These are phyloP conservation scores for Kwoniella dejecticola DNA, from an alignment of 768 basidiomycete genomes.

Conservation along the genomic window DNA sequence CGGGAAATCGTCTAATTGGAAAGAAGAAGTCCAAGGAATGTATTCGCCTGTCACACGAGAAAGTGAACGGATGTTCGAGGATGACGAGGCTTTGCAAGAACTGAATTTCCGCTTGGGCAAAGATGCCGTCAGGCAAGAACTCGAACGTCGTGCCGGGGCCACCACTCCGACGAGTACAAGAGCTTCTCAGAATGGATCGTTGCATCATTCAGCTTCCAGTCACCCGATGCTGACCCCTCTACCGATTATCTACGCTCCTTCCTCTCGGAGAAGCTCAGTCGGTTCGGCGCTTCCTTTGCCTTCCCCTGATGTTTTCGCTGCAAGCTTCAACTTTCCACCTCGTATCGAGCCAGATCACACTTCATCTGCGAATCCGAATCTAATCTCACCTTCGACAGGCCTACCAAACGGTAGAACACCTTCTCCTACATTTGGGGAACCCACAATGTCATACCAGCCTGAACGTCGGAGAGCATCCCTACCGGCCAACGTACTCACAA, in stretches of 20 bases:
- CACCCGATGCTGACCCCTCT: slow-evolving; percentile 4
- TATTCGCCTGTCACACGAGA: slow-evolving; percentile 6
- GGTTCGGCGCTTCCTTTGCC: slow-evolving; percentile 11
- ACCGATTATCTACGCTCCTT: slow-evolving; percentile 19
- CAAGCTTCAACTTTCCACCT: slow-evolving; percentile 41
- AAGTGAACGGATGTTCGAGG: slow-evolving; percentile 25
- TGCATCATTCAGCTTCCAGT: slow-evolving; percentile 1
- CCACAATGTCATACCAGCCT: neutral
- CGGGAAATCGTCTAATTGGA: neutral
- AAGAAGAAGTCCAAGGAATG: slow-evolving; percentile 1
- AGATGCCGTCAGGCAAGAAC: slow-evolving; percentile 31
- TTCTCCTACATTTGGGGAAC: slow-evolving; percentile 1
- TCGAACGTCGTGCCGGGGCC: slow-evolving; percentile 26
- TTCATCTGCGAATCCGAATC: neutral
- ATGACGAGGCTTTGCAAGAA: slow-evolving; percentile 38
- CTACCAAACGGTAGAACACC: slow-evolving; percentile 1
- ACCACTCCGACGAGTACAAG: slow-evolving; percentile 6
- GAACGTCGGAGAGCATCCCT: slow-evolving; percentile 19
- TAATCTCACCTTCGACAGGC: neutral
- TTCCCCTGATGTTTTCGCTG: slow-evolving; percentile 33
- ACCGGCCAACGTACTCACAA: slow-evolving; percentile 3
- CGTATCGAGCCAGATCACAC: slow-evolving; percentile 18
- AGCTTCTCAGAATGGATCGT: slow-evolving; percentile 13
- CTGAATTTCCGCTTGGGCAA: slow-evolving; percentile 43
- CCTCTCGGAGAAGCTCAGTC: slow-evolving; percentile 14